Evolutionary conservation across 176 grass and related monocot species (phyloP), one percentile per base, ranked within the genome.

Genomic region (Pontederia crassipes): DNA sequence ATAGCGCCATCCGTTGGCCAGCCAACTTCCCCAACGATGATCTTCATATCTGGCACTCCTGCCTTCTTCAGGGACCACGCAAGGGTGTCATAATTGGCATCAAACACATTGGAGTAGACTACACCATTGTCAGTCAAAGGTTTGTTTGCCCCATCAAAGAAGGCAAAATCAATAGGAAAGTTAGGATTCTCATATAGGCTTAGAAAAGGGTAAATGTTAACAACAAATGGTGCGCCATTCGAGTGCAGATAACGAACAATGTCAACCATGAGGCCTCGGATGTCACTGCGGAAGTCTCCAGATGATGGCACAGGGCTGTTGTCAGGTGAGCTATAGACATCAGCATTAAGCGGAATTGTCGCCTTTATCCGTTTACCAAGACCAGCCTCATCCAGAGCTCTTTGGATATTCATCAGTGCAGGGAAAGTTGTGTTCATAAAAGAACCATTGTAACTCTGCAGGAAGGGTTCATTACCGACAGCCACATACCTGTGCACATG

Each of bases 381-480:
- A 28, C 85, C 79, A 17, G 73, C 73, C 59, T 86, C 79, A 67
- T 89, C 67, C 46, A 95, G 70, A 65, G 89, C 89, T 55, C 70
- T 82, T 14, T 95, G 89, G 54, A 95, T 78, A 66, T 86, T 95
- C 67, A 79, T 73, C 45, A 95, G 75, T 1, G 89, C 89, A 17
- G 89, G 89, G 74, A 89, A 95, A 0, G 82, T 89, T 24, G 70
- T 72, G 59, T 86, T 85, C 69, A 85, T 78, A 74, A 80, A 89
- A 46, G 72, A 64, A 8, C 73, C 79, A 58, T 89, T 80, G 68
- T 95, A 89, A 70, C 79, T 83, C 77, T 78, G 75, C 26, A 95
- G 76, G 59, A 95, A 95, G 14, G 89, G 89, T 49, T 95, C 89
- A 15, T 95, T 95, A 49, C 89, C 89, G 46, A 95, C 89, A 65